These are phyloP conservation scores for Macrocybe sp. DNA, from an alignment of 1,284 basidiomycete species.

Conservation along the genomic window DNA sequence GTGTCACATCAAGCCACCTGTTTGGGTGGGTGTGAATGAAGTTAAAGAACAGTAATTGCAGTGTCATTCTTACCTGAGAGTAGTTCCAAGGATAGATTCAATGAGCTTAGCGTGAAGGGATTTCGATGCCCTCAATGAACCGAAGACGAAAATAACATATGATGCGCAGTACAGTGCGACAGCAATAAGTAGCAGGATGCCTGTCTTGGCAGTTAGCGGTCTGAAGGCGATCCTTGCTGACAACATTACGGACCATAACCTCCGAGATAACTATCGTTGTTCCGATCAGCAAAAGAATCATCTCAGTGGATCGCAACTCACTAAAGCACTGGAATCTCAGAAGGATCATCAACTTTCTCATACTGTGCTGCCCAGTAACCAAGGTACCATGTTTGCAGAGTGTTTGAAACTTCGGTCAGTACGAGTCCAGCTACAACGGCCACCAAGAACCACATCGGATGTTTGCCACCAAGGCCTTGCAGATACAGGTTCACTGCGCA, in stretches of 20 bases:
- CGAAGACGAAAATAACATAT: conserved; percentile 32
- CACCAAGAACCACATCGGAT: conserved; percentile 34
- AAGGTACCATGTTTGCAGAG: conserved; percentile 51
- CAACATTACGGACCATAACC: conserved; percentile 28
- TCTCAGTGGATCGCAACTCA: conserved; percentile 21
- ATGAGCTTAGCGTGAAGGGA: conserved; percentile 54
- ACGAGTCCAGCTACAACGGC: conserved; percentile 27
- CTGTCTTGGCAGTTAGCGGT: conserved; percentile 5
- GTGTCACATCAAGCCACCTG: conserved; percentile 50
- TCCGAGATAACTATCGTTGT: conserved; percentile 35
- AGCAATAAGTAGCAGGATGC: conserved; percentile 28
- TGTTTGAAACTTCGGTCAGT: conserved; percentile 25
- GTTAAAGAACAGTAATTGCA: background rate
- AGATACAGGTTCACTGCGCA: conserved; percentile 31
- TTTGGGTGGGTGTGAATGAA: background rate
- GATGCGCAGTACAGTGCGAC: conserved; percentile 25
- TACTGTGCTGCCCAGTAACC: conserved; percentile 59
- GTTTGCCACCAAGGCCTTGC: conserved; percentile 34
- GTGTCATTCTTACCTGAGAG: conserved; percentile 28
- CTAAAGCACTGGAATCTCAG: conserved; percentile 34
- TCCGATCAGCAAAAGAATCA: background rate
- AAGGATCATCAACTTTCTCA: conserved; percentile 26
- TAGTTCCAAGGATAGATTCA: conserved; percentile 46
- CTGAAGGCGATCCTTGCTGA: background rate
- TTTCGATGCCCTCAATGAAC: conserved; percentile 50